These are phyloP conservation scores for Colletotrichum tabaci DNA, from an alignment of 2,329 filamentous ascomycete species.

Conservation along the genomic window DNA sequence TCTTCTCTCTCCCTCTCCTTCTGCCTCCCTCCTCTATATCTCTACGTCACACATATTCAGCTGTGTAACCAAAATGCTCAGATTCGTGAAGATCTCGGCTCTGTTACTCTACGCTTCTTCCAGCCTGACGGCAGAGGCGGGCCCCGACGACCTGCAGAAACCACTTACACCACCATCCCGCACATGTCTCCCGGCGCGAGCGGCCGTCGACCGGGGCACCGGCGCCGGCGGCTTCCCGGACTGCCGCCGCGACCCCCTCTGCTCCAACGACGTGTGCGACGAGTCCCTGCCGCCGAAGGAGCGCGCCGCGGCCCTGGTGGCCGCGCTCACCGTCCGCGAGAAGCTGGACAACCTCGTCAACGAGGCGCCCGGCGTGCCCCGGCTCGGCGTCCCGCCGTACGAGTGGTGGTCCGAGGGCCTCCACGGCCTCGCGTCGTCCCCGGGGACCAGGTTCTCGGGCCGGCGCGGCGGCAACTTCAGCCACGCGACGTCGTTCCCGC, in stretches of 20 bases:
- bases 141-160: not conserved
- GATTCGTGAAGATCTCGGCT: not conserved
- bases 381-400: slow-evolving; percentile 71
- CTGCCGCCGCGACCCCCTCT: slow-evolving; percentile 48
- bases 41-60: not conserved
- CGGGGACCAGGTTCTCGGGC: slow-evolving; percentile 64
- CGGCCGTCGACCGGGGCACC: not conserved
- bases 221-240: slow-evolving; percentile 43
- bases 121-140: not conserved
- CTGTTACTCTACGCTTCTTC: not conserved
- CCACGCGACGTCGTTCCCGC: slow-evolving; percentile 76
- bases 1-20: not conserved
- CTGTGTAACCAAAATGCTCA: not conserved
- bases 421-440: slow-evolving; percentile 71
- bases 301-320: slow-evolving; percentile 64
- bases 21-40: not conserved
- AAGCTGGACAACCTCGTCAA: slow-evolving; percentile 65
- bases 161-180: slow-evolving; percentile 16
- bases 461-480: slow-evolving; percentile 68
- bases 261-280: slow-evolving; percentile 62
- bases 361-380: slow-evolving; percentile 62
- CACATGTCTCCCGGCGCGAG: slow-evolving; percentile 11
- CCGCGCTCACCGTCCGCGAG: slow-evolving; percentile 65
- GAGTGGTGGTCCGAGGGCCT: slow-evolving; percentile 75
- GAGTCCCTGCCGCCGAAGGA: slow-evolving; percentile 55